Evolutionary conservation across 2,329 filamentous ascomycete genomes (phyloP).

Genomic region (Colletotrichum cordylinicola): DNA sequence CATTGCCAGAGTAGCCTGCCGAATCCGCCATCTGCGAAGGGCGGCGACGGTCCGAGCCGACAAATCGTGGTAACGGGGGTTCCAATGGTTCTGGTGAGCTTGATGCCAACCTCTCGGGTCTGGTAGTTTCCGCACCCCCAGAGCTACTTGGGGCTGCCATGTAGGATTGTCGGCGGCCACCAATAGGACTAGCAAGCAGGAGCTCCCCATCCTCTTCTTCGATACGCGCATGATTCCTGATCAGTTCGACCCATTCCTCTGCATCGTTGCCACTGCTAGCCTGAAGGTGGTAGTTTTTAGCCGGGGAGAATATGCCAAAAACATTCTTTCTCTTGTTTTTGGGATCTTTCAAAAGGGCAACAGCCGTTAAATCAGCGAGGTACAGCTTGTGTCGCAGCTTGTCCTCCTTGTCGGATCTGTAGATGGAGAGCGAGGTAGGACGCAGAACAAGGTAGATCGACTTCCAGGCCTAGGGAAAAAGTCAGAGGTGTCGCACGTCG

Average conservation of each 20-base stretch:
- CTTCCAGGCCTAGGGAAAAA: constrained; percentile 79
- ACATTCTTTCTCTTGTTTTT: constrained; percentile 87
- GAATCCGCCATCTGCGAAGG: constrained; percentile 69
- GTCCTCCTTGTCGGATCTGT: constrained; percentile 89
- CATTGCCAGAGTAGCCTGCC: constrained; percentile 67
- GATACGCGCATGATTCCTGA: constrained; percentile 80
- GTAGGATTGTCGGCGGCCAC: constrained; percentile 55
- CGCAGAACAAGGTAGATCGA: constrained; percentile 86
- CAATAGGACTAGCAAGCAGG: constrained; percentile 71
- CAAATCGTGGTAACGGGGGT: constrained; percentile 39
- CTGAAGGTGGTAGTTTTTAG: constrained; percentile 90
- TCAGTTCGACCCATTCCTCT: constrained; percentile 83
- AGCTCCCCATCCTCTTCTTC: constrained; percentile 90
- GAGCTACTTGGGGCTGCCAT: constrained; percentile 17
- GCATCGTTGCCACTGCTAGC: constrained; percentile 76
- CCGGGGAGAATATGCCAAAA: constrained; percentile 91
- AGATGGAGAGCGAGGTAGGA: constrained; percentile 88
- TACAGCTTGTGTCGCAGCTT: constrained; percentile 88
- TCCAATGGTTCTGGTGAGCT: constrained; percentile 68
- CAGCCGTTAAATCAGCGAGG: constrained; percentile 88
- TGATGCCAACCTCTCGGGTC: constrained; percentile 43
- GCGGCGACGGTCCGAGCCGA: constrained; percentile 44
- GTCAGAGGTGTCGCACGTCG: background rate
- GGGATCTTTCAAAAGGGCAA: constrained; percentile 85
- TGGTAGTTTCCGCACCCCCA: background rate